Evolutionary conservation across 768 basidiomycete species (phyloP).

Genomic region (Russula sp.): DNA sequence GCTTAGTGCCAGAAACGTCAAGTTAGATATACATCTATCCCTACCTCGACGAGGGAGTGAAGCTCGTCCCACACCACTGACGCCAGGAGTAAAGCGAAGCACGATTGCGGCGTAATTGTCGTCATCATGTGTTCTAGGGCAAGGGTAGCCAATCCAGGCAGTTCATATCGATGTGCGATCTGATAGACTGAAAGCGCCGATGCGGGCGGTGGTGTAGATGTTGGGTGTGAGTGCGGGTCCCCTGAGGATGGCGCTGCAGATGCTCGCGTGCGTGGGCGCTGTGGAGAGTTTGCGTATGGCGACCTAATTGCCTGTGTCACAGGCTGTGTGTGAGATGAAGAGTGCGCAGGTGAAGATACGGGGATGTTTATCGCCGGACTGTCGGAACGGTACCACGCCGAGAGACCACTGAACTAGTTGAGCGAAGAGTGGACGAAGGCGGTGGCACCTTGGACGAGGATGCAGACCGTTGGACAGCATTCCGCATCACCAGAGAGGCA

Average conservation of each 20-base stretch:
- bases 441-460: slow-evolving; percentile 13
- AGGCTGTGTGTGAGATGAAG: slow-evolving; percentile 28
- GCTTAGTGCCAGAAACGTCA: slow-evolving; percentile 20
- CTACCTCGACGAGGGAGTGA: slow-evolving; percentile 57
- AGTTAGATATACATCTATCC: slow-evolving; percentile 28
- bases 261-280: slow-evolving; percentile 39
- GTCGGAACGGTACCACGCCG: slow-evolving; percentile 21
- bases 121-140: slow-evolving; percentile 72
- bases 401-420: slow-evolving; percentile 13
- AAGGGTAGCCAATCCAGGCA: slow-evolving; percentile 61
- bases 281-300: slow-evolving; percentile 49
- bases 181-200: slow-evolving; percentile 75
- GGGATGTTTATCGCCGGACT: slow-evolving; percentile 13
- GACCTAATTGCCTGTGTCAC: slow-evolving; percentile 46
- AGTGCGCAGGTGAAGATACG: slow-evolving; percentile 2
- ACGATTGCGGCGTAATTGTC: slow-evolving; percentile 60
- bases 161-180: slow-evolving; percentile 69
- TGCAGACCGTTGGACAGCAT: slow-evolving; percentile 8
- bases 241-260: slow-evolving; percentile 38
- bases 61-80: slow-evolving; percentile 64
- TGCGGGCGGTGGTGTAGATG: slow-evolving; percentile 57
- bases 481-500: slow-evolving; percentile 9
- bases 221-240: slow-evolving; percentile 74
- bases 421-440: slow-evolving; percentile 24
- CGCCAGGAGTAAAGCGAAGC: slow-evolving; percentile 70